A percentile compares a stretch with the other conserved stretches of the same genome.
Evolutionary conservation across 2,329 filamentous ascomycete genomes (phyloP).

Genomic region (Allantophomopsis cytisporea): DNA sequence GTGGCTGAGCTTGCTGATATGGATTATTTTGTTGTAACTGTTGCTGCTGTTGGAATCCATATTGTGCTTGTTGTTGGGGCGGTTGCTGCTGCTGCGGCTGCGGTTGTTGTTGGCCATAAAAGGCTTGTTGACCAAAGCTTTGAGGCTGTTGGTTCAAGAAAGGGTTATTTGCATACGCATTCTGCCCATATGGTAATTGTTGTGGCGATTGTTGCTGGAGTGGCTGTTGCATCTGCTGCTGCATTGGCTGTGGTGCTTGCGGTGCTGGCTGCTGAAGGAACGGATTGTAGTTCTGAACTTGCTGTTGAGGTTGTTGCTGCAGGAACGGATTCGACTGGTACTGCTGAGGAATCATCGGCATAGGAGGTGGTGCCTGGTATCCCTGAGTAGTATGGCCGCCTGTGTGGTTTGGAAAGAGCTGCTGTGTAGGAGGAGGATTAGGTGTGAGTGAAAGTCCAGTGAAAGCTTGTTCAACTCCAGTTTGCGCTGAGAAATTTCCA

Average conservation of each 20-base stretch:
- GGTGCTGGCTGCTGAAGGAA: slow-evolving; percentile 14
- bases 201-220: slow-evolving; percentile 17
- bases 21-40: slow-evolving; percentile 22
- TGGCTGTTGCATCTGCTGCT: not conserved
- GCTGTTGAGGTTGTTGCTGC: slow-evolving; percentile 5
- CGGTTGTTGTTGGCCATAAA: slow-evolving; percentile 8
- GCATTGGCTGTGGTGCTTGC: slow-evolving; percentile 6
- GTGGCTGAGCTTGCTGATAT: slow-evolving; percentile 13
- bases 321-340: slow-evolving; percentile 8
- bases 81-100: slow-evolving; percentile 11
- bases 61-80: slow-evolving; percentile 9
- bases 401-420: slow-evolving; percentile 64
- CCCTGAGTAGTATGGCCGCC: slow-evolving; percentile 36
- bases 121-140: slow-evolving; percentile 2
- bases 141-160: no score
- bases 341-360: slow-evolving; percentile 17
- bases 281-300: slow-evolving; percentile 11
- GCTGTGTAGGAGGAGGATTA: slow-evolving; percentile 22
- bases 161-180: slow-evolving; percentile 4
- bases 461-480: slow-evolving; percentile 46
- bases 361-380: slow-evolving; percentile 15
- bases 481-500: slow-evolving; percentile 28
- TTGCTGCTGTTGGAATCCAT: slow-evolving; percentile 5
- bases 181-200: slow-evolving; percentile 11
- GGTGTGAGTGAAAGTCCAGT: slow-evolving; percentile 57